Conservation (phyloP, 306 rosid species). For the Quercus ilex region DNA sequence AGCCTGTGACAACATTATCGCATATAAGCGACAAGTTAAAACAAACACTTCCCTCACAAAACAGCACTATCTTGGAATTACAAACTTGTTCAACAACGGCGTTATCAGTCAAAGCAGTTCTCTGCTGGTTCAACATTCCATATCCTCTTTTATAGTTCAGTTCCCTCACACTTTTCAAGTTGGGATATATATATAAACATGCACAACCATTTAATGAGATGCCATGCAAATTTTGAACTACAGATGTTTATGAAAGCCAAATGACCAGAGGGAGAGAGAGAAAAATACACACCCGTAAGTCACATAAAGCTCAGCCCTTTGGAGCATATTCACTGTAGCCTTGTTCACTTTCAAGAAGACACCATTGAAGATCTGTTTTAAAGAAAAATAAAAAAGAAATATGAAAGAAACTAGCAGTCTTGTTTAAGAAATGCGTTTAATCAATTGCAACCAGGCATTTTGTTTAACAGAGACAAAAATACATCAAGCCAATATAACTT, state of each 20-base stretch:
- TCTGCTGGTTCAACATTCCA: too few species aligned
- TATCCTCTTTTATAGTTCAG: slow-evolving; percentile 14
- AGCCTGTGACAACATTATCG: slow-evolving; percentile 35
- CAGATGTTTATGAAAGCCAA: background rate
- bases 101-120: too few species aligned
- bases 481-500: background rate
- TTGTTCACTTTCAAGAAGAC: too few species aligned
- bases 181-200: slow-evolving; percentile 58
- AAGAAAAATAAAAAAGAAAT: too few species aligned
- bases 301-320: too few species aligned
- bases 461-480: background rate
- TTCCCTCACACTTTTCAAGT: slow-evolving; percentile 80
- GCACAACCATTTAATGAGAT: background rate
- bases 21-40: slow-evolving; percentile 5
- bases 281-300: slow-evolving; percentile 42
- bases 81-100: too few species aligned
- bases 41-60: background rate
- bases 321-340: too few species aligned
- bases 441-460: background rate
- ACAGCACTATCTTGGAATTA: background rate
- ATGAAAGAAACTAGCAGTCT: too few species aligned
- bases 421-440: slow-evolving; percentile 50
- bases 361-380: too few species aligned
- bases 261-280: background rate
- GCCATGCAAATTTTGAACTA: background rate